Evolutionary conservation across 2,329 filamentous ascomycete genomes (phyloP).

Genomic region (Coleophoma cylindrospora): DNA sequence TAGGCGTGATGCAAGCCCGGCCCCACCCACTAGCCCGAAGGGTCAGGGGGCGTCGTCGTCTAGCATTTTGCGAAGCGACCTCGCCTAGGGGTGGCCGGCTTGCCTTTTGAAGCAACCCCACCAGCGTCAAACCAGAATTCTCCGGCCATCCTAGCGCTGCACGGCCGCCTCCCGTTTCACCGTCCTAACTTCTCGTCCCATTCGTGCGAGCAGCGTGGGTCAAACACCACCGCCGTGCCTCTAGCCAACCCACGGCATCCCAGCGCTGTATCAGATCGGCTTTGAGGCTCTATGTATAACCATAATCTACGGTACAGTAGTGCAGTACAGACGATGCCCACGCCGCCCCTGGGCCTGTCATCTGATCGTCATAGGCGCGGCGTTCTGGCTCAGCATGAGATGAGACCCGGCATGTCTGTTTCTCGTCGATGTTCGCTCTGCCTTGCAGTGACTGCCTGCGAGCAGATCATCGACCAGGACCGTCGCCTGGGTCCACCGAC

Average conservation of each 20-base stretch:
- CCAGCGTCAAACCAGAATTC: not conserved
- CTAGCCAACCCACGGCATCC: too few species aligned
- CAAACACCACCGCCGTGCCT: too few species aligned
- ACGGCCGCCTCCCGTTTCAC: too few species aligned
- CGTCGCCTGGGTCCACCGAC: constrained; percentile 5
- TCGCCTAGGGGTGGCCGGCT: not conserved
- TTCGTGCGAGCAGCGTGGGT: too few species aligned
- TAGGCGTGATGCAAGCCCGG: too few species aligned
- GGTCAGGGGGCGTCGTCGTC: too few species aligned
- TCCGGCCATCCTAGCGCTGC: not conserved
- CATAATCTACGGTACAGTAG: too few species aligned
- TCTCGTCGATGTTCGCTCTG: constrained; percentile 2
- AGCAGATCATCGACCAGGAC: constrained; percentile 1
- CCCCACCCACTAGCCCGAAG: too few species aligned
- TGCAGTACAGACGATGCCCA: too few species aligned
- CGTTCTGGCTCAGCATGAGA: not conserved
- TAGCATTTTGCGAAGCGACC: not conserved
- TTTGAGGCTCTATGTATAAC: too few species aligned
- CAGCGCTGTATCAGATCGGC: too few species aligned
- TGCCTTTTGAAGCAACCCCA: not conserved
- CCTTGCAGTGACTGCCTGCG: not conserved
- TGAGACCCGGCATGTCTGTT: constrained; percentile 1
- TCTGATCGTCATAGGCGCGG: not conserved
- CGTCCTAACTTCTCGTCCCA: too few species aligned
- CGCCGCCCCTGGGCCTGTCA: not conserved